A percentile compares a stretch with the other conserved stretches of the same genome.
These are phyloP conservation scores for Solanum virginianum DNA, from an alignment of 257 asterid species.

Conservation along the genomic window DNA sequence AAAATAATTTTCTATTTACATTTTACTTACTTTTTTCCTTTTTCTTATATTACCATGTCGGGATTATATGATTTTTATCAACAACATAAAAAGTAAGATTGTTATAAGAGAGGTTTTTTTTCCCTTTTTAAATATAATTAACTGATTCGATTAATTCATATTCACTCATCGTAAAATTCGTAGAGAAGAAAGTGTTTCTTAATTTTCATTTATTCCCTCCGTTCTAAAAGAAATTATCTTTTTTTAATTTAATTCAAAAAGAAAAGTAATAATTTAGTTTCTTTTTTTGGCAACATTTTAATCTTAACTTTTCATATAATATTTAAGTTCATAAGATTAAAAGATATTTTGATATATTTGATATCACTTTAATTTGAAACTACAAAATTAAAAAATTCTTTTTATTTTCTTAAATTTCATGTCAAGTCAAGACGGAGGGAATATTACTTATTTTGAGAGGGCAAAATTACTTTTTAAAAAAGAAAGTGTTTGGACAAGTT, in stretches of 20 bases:
- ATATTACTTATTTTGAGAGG: not conserved
- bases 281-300: too few species aligned
- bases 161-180: not conserved
- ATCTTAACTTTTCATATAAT: too few species aligned
- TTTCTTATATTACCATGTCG: not conserved
- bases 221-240: too few species aligned
- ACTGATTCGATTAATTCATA: not conserved
- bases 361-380: too few species aligned
- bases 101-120: not conserved
- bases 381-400: too few species aligned
- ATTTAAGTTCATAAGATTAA: too few species aligned
- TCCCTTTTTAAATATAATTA: not conserved
- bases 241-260: too few species aligned
- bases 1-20: not conserved
- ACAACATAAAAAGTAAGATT: not conserved
- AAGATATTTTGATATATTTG: too few species aligned
- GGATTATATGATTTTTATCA: not conserved
- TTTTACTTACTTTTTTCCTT: not conserved
- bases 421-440: too few species aligned
- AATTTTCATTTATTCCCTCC: not conserved
- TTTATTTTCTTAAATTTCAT: too few species aligned
- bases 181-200: not conserved
- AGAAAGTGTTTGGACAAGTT: not conserved
- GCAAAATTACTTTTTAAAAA: not conserved
- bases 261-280: too few species aligned